Conservation (phyloP, 371 early-diverging fungal genomes). For the Smittium mucronatum region DNA sequence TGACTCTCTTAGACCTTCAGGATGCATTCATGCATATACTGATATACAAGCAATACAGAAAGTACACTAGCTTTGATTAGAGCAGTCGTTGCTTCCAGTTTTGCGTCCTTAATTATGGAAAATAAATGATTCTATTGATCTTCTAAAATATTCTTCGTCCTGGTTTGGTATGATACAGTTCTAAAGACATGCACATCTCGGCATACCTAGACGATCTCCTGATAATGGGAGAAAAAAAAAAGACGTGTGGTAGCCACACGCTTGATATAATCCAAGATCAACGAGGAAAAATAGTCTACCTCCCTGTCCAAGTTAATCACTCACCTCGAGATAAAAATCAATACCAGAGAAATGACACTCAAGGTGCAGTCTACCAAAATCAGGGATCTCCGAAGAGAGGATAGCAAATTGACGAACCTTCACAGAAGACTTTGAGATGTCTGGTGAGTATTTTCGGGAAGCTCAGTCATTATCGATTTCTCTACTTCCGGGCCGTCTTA, state of each 20-base stretch:
- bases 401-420: neutral
- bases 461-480: neutral
- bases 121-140: slow-evolving; percentile 30
- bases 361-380: neutral
- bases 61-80: slow-evolving; percentile 35
- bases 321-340: slow-evolving; percentile 30
- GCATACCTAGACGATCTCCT: slow-evolving; percentile 34
- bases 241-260: slow-evolving; percentile 11
- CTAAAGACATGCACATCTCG: slow-evolving; percentile 23
- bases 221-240: slow-evolving; percentile 14
- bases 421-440: neutral
- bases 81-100: slow-evolving; percentile 35
- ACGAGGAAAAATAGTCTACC: slow-evolving; percentile 20
- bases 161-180: slow-evolving; percentile 21
- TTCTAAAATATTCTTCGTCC: slow-evolving; percentile 34
- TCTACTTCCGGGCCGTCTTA: neutral
- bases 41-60: slow-evolving; percentile 20
- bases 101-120: slow-evolving; percentile 32
- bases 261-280: slow-evolving; percentile 19
- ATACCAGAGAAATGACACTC: slow-evolving; percentile 14
- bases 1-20: slow-evolving; percentile 27
- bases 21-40: slow-evolving; percentile 31
- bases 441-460: slow-evolving; percentile 14
- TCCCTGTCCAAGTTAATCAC: slow-evolving; percentile 28
- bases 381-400: neutral